Conservation (phyloP, 371 early-diverging fungal genomes). For the Apophysomyces sp. region DNA sequence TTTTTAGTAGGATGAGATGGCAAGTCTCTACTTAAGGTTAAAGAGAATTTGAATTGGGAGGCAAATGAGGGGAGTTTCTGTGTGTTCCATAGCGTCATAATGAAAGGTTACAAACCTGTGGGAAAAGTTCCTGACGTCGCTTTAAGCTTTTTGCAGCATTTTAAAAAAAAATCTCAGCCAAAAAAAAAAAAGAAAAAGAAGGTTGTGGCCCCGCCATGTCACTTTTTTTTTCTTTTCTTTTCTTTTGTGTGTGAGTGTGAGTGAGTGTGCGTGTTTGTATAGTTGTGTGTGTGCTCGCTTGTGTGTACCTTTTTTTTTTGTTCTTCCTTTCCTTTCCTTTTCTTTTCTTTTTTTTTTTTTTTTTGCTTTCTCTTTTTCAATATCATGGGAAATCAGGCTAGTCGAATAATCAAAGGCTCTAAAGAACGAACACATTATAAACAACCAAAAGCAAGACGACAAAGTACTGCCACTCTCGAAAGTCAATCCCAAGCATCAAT, state of each 20-base stretch:
- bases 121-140: neutral
- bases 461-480: neutral
- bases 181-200: neutral
- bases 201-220: conserved; percentile 1
- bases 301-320: no score
- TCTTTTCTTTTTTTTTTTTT: neutral
- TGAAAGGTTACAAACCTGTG: neutral
- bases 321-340: neutral
- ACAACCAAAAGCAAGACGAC: neutral
- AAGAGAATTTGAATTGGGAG: no score
- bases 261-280: no score
- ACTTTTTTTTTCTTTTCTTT: conserved; percentile 1
- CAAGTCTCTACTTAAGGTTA: neutral
- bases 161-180: neutral
- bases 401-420: neutral
- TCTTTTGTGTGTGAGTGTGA: no score
- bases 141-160: neutral
- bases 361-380: neutral
- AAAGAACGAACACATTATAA: neutral
- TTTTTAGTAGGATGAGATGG: neutral
- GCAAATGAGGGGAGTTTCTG: no score
- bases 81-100: neutral
- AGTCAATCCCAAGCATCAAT: neutral
- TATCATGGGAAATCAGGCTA: neutral
- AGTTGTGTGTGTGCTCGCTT: no score